Evolutionary conservation across 352 stramenopile species (phyloP), one percentile per base, ranked within the genome.

Genomic region (Pseudoperonospora humuli): DNA sequence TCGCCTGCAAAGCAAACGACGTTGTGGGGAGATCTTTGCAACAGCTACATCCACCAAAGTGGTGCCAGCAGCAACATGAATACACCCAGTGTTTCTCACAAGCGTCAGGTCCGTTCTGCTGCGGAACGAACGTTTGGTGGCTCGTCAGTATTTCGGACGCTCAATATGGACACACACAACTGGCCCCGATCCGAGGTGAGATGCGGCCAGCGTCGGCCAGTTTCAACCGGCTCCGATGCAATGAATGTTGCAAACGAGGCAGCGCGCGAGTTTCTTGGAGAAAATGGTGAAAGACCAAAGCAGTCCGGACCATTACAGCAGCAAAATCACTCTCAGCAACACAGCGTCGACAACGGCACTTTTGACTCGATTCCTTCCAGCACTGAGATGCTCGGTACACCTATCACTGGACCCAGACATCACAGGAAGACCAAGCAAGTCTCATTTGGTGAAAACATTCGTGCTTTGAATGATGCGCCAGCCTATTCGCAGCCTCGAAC

Each of bases 191-290:
- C 40, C 3, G 33, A 54, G 26, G 35, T 20, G n/a, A 17, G 29
- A 7, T 55, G 59, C 31, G 44, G 48, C 6, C 40, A 70, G 20
- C 57, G 37, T 29, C 52, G 35, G 10, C 36, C 35, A 23, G 47
- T 80, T 20, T 28, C 70, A 27, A 64, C 57, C 21, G 66, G 54
- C 1, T 19, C 59, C 3, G 55, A 69, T 3, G 70, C 64, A 10
- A 59, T 68, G 28, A 38, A 51, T 3, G 54, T 83, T 13, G 68
- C 71, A 3, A 64, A 62, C 6, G 39, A 51, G 17, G 64, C 60
- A 1, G 52, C 27, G 1, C 46, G 54, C 4, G 63, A 78, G 27
- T 71, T 76, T 46, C 54, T 75, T 27, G 39, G 36, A 13, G 39
- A 39, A 3, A 18, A 13, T 38, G 38, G 46, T 20, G 46, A 52